Evolutionary conservation across 768 basidiomycete genomes (phyloP), one percentile per base, ranked within the genome.

Genomic region (Boletus bicolor): DNA sequence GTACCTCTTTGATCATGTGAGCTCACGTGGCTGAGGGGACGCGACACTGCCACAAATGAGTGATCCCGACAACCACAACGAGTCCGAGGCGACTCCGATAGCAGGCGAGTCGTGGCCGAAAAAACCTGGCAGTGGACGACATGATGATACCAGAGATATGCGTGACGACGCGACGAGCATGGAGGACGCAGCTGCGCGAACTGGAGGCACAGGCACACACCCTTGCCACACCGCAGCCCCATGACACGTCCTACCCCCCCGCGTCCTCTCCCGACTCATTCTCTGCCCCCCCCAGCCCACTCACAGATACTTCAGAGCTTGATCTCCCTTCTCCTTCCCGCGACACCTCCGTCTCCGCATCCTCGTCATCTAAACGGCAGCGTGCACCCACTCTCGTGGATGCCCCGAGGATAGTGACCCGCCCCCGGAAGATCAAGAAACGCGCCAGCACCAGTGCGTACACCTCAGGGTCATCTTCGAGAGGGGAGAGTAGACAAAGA

Each of bases 401-500:
- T 24, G 51, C 32, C 4, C 55, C 54, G 4, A 43, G 19, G n/a
- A 55, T 46, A 21, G 28, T 42, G 12, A 8, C 49, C 5, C 55
- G 64, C 10, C 60, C 67, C 12, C 58, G 55, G 3, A 69, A 68
- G 54, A 54, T 62, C 53, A 70, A 62, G 55, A 70, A 67, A 49
- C 67, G 71, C 6, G 39, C 61, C 1, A 64, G 55, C 42, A 45
- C 51, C 1, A 57, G 58, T 35, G 35, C 58, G n/a, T 34, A 37
- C 62, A 69, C 72, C 10, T 65, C 75, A 1, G 55, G 69, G 3
- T 74, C 74, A 2, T 75, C 75, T 8, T 78, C 80, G n/a, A 77
- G 79, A 57, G 73, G 70, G 12, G 73, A 73, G 30, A 79, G 79
- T 58, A 73, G 76, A 44, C 75, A 75, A 38, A 57, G 67, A 35